Percentiles rank a stretch among this genome's conserved stretches.
Conservation (phyloP, 2,329 filamentous ascomycete genomes). For the Paraphoma chrysanthemicola region DNA sequence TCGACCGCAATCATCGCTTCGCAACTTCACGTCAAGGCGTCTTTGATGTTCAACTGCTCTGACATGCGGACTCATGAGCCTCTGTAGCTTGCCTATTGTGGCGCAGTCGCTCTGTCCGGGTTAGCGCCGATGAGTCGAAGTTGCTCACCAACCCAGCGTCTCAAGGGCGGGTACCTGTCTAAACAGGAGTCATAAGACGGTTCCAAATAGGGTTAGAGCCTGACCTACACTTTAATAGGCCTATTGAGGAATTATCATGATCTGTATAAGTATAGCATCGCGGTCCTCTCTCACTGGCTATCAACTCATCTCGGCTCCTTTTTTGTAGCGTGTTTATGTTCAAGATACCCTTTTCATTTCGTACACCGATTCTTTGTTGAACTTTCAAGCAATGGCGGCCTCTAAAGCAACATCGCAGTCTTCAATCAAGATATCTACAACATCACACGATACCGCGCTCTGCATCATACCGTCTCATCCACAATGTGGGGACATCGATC, state of each 20-base stretch:
- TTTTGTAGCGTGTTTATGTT: slow-evolving; percentile 1
- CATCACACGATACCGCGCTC: slow-evolving; percentile 65
- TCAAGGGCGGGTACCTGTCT: neutral
- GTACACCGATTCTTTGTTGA: neutral
- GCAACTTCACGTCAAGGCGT: neutral
- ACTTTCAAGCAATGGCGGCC: slow-evolving; percentile 24
- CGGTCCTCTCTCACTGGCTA: neutral
- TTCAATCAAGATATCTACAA: slow-evolving; percentile 24
- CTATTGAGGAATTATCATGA: no score
- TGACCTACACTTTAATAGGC: no score
- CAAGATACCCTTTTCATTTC: slow-evolving; percentile 14
- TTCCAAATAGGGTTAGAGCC: no score
- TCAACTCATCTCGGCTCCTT: neutral
- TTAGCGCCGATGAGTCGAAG: neutral
- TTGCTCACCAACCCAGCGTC: neutral
- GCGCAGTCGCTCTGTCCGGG: neutral
- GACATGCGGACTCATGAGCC: neutral
- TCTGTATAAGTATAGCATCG: no score
- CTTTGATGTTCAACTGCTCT: neutral
- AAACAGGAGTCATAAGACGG: neutral
- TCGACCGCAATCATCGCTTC: neutral
- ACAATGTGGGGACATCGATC: slow-evolving; percentile 59
- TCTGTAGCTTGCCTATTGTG: neutral
- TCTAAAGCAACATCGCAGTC: neutral
- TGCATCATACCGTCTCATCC: slow-evolving; percentile 63